Evolutionary conservation across 2,329 filamentous ascomycete genomes (phyloP).

Genomic region (Colletotrichum tanaceti): DNA sequence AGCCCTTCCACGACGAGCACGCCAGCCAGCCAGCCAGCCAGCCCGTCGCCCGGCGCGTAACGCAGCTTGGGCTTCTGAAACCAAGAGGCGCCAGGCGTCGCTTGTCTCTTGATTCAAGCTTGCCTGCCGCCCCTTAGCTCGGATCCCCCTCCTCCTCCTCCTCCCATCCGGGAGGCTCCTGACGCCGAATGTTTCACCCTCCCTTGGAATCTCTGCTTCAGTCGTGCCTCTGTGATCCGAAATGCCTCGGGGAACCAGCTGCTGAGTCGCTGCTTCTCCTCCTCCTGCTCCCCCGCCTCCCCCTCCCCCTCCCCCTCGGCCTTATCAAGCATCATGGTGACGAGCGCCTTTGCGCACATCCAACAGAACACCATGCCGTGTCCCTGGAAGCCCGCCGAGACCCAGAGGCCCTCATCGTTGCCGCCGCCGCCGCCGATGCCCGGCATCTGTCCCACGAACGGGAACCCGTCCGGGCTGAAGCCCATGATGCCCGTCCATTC

Average conservation of each 20-base stretch:
- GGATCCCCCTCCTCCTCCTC: not conserved
- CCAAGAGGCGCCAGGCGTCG: not conserved
- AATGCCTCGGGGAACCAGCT: constrained; percentile 67
- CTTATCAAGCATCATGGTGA: constrained; percentile 66
- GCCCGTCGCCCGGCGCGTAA: not conserved
- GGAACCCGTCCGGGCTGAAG: constrained; percentile 63
- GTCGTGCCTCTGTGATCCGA: constrained; percentile 57
- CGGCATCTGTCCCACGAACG: constrained; percentile 63
- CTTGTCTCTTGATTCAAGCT: not conserved
- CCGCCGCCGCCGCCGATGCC: constrained; percentile 32
- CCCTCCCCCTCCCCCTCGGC: not conserved
- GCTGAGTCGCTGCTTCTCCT: constrained; percentile 43
- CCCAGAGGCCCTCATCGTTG: constrained; percentile 59
- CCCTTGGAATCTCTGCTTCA: constrained; percentile 44
- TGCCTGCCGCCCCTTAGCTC: not conserved
- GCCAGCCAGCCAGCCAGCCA: not conserved
- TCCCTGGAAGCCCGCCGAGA: constrained; percentile 71
- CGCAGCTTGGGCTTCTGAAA: not conserved
- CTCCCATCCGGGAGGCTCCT: not conserved
- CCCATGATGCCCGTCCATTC: constrained; percentile 70
- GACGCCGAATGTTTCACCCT: constrained; percentile 21
- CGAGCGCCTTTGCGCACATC: constrained; percentile 68
- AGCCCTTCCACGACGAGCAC: constrained; percentile 16
- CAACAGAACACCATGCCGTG: constrained; percentile 75
- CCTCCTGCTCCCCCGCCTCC: not conserved